Conservation (phyloP, 148 eudicot genomes). For the Spergularia marina region DNA sequence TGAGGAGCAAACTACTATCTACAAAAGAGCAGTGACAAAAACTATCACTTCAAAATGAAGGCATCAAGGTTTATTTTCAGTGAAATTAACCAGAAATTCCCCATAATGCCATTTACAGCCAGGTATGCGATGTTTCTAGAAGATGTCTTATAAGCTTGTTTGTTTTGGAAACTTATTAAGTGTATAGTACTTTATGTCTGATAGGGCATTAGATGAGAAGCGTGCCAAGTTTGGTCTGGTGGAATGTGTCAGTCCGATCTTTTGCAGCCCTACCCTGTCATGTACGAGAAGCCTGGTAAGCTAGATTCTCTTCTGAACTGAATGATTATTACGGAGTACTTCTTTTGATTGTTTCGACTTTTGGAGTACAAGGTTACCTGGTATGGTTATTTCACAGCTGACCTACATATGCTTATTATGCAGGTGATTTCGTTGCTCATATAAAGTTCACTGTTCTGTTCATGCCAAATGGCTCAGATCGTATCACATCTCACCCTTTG, state of each 20-base stretch:
- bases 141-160: neutral
- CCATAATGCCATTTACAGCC: constrained; percentile 87
- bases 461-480: constrained; percentile 97
- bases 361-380: neutral
- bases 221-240: constrained; percentile 85
- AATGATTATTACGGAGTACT: neutral
- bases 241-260: constrained; percentile 89
- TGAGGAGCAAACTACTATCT: constrained; percentile 83
- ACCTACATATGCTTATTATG: constrained; percentile 1
- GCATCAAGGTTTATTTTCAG: constrained; percentile 84
- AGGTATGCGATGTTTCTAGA: constrained; percentile 39
- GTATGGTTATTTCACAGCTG: neutral
- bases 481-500: constrained; percentile 68
- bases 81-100: constrained; percentile 79
- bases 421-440: constrained; percentile 88
- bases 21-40: constrained; percentile 90
- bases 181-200: neutral
- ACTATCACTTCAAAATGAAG: constrained; percentile 81
- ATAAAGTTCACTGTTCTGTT: constrained; percentile 86
- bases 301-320: neutral
- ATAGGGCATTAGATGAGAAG: constrained; percentile 88
- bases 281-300: constrained; percentile 89
- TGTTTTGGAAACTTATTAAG: neutral
- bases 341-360: neutral
- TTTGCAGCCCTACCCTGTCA: constrained; percentile 93